Conservation (phyloP, 192 early-diverging fungal genomes). For the Dissophora ornata region DNA sequence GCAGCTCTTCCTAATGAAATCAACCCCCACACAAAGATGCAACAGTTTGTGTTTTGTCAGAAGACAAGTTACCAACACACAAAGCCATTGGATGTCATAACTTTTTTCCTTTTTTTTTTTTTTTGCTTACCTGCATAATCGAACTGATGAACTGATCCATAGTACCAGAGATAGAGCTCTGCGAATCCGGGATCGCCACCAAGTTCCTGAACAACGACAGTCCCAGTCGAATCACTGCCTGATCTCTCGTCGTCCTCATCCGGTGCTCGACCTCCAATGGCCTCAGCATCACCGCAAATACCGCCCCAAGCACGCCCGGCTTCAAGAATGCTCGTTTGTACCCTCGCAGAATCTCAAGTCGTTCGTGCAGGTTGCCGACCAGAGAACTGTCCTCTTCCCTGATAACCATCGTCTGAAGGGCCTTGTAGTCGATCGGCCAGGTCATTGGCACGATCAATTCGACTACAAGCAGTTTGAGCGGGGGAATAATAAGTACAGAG, state of each 20-base stretch:
- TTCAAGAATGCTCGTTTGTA: conserved; percentile 81
- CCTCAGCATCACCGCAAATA: conserved; percentile 63
- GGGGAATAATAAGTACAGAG: not conserved
- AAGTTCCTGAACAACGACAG: conserved; percentile 85
- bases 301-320: conserved; percentile 61
- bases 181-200: conserved; percentile 80
- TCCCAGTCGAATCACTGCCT: conserved; percentile 71
- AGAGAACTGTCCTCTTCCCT: conserved; percentile 54
- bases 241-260: conserved; percentile 68
- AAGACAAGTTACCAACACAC: no score
- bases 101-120: not conserved
- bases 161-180: conserved; percentile 65
- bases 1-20: conserved; percentile 62
- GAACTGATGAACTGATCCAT: conserved; percentile 66
- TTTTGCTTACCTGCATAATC: conserved; percentile 68
- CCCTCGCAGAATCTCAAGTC: conserved; percentile 62
- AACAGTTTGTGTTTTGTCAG: no score
- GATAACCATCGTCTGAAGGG: conserved; percentile 43
- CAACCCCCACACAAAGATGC: no score
- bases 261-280: conserved; percentile 62
- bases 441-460: conserved; percentile 92
- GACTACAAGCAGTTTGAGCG: conserved; percentile 57
- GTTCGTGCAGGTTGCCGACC: conserved; percentile 41
- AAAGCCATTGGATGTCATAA: no score
- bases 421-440: conserved; percentile 77